These are phyloP conservation scores for Circinella umbellata DNA, from an alignment of 371 early-diverging fungal species.

Conservation along the genomic window DNA sequence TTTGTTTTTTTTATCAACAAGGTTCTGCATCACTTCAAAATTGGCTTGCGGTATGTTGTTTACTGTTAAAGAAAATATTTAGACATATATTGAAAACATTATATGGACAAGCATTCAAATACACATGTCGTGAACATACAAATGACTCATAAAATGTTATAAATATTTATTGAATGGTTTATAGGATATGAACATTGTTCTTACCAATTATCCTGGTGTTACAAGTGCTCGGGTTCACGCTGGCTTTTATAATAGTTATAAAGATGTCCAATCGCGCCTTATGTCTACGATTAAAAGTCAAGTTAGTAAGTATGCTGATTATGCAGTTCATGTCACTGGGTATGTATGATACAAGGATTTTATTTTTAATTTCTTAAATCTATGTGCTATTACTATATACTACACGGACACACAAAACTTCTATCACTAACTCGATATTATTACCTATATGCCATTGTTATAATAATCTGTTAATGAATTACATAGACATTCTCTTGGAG, in stretches of 20 bases:
- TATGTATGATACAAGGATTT: background rate
- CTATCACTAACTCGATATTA: too few species aligned
- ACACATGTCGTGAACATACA: too few species aligned
- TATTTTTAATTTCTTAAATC: background rate
- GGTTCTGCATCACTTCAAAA: slow-evolving; percentile 27
- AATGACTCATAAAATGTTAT: too few species aligned
- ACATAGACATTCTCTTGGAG: slow-evolving; percentile 28
- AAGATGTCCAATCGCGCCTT: slow-evolving; percentile 17
- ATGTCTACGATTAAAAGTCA: slow-evolving; percentile 10
- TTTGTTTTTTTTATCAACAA: background rate
- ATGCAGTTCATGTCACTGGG: slow-evolving; percentile 25
- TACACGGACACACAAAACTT: too few species aligned
- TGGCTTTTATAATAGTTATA: slow-evolving; percentile 23
- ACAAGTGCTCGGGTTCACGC: slow-evolving; percentile 22
- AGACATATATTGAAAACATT: too few species aligned
- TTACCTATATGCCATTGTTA: too few species aligned
- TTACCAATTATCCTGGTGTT: slow-evolving; percentile 17
- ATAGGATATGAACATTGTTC: slow-evolving; percentile 19
- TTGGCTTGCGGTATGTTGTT: slow-evolving; percentile 22
- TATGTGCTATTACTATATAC: background rate
- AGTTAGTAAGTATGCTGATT: slow-evolving; percentile 20
- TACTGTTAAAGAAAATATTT: background rate
- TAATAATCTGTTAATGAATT: too few species aligned
- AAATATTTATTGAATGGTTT: too few species aligned
- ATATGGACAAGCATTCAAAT: too few species aligned